Percentiles rank a stretch among this genome's conserved stretches.
Conservation (phyloP, 164 flowering plant genomes). For the Kalanchoe fedtschenkoi region DNA sequence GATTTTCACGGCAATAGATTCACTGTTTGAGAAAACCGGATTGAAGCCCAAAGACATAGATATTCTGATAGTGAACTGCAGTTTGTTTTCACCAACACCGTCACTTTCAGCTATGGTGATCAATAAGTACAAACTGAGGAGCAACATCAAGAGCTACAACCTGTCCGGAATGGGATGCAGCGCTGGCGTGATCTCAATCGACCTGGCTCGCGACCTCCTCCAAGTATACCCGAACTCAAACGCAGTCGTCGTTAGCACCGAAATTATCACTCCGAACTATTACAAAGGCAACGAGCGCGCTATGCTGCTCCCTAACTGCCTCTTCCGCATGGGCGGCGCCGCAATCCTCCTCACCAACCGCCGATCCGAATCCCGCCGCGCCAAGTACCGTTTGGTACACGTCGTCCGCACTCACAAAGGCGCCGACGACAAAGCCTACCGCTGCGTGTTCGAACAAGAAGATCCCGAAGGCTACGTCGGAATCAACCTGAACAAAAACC, state of each 20-base stretch:
- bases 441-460: conserved; percentile 3
- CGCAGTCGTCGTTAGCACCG: conserved; percentile 6
- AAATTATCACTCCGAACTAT: conserved; percentile 6
- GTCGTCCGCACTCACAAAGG: conserved; percentile 9
- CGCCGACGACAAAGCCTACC: conserved; percentile 4
- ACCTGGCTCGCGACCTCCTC: conserved; percentile 3
- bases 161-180: conserved; percentile 9
- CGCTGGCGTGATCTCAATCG: conserved; percentile 6
- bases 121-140: conserved; percentile 6
- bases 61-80: conserved; percentile 7
- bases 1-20: conserved; percentile 5
- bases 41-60: conserved; percentile 6
- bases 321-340: conserved; percentile 9
- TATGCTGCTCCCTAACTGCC: conserved; percentile 7
- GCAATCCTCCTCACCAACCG: conserved; percentile 5
- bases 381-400: conserved; percentile 1
- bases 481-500: neutral
- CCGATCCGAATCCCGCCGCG: neutral
- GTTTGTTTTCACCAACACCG: conserved; percentile 3
- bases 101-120: conserved; percentile 5
- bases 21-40: conserved; percentile 2
- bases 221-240: conserved; percentile 6
- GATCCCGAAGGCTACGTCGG: conserved; percentile 6
- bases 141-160: conserved; percentile 9
- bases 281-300: conserved; percentile 7